Conservation (phyloP, 2,329 filamentous ascomycete genomes). For the Colletotrichum tabaci region DNA sequence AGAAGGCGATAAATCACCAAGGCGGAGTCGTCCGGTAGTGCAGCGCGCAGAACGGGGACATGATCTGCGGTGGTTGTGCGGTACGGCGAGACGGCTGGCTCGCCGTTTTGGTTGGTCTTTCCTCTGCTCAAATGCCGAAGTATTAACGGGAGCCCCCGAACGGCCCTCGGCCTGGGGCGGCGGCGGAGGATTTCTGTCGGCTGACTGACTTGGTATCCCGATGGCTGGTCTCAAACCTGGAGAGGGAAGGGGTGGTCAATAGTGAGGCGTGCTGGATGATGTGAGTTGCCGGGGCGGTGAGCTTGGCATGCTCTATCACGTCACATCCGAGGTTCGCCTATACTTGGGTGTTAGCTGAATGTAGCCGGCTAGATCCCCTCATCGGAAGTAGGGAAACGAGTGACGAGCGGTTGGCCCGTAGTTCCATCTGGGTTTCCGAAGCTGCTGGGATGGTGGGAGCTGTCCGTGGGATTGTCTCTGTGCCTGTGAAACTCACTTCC, state of each 20-base stretch:
- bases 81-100: constrained; percentile 1
- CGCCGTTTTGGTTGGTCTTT: neutral
- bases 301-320: neutral
- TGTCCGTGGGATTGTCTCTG: too few species aligned
- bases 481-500: too few species aligned
- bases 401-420: neutral
- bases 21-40: neutral
- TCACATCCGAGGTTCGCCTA: neutral
- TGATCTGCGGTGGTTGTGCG: constrained; percentile 1
- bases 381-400: neutral
- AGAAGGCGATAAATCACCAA: constrained; percentile 1
- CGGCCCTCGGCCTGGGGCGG: neutral
- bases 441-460: neutral
- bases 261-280: neutral
- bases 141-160: neutral
- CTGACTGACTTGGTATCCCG: neutral
- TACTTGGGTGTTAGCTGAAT: neutral
- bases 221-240: neutral
- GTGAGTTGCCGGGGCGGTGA: neutral
- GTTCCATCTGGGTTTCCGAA: neutral
- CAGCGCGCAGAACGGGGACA: neutral
- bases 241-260: neutral
- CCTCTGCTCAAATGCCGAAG: constrained; percentile 1
- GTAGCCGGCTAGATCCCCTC: neutral
- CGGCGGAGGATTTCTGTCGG: neutral